Base-by-base conservation (phyloP, 148 eudicot genomes). In the Drosera capensis region DNA sequence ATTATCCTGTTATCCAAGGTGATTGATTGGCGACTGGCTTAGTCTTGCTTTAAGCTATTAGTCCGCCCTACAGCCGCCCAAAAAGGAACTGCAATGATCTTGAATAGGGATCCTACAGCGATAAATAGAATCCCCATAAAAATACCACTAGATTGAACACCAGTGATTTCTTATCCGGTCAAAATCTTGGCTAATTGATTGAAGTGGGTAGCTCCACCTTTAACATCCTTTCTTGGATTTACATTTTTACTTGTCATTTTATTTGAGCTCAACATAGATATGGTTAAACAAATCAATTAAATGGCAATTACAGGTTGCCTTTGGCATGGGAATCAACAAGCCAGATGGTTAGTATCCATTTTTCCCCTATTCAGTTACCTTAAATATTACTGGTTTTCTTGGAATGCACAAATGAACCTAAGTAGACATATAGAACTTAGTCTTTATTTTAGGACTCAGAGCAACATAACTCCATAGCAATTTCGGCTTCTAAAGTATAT, bases 241-340 rank as follows among this genome's bases (percentile, higher is more conserved):
- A 39, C 0, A 8, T 39, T 14, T 39, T 39, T 8, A 1, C 8
- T 14, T 14, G 7, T 14, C 3, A 39, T 39, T 39, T 39, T 39
- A 15, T 8, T 39, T 46, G 7, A 5, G 31, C 5, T 0, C n/a
- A 15, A 2, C n/a, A 34, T 34, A 28, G 38, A 34, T 9, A 34
- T 34, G n/a, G 2, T 34, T 34, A 13, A 5, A 4, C 6, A 34
- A 9, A 2, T 11, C 13, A 34, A 4, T 34, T 13, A 2, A 15
- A 4, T 34, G 38, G 11, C 11, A 28, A 56, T 58, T 48, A 49
- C 75, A 90, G 97, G 95, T 90, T 52, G 99, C 99, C 38, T 90
- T 90, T 74, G 99, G 99, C 24, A 90, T 90, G 99, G 99, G 99
- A 55, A 90, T 90, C 57, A 90, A 90, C 70, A 90, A 90, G 66